Evolutionary conservation across 2,329 filamentous ascomycete genomes (phyloP).

Genomic region (Pseudogymnoascus sp.): DNA sequence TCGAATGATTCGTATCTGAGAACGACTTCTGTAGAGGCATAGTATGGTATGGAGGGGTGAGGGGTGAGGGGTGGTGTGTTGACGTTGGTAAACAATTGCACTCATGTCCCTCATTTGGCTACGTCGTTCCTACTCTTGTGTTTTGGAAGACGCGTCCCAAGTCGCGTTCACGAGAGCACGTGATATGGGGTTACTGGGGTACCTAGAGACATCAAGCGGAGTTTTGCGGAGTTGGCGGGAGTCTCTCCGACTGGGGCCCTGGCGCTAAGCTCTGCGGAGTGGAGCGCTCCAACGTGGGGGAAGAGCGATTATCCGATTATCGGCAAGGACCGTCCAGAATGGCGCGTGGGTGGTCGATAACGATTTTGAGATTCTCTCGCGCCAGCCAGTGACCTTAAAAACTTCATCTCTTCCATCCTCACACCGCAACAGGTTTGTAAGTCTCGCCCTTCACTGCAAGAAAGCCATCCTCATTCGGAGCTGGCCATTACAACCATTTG

Average conservation of each 20-base stretch:
- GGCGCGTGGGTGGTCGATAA: slow-evolving; percentile 1
- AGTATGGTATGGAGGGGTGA: not conserved
- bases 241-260: not conserved
- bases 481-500: not conserved
- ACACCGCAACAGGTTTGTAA: slow-evolving; percentile 4
- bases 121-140: not conserved
- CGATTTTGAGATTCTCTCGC: not conserved
- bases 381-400: not conserved
- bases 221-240: not conserved
- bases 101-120: not conserved
- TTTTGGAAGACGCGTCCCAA: slow-evolving; percentile 8
- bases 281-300: slow-evolving; percentile 1
- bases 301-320: slow-evolving; percentile 7
- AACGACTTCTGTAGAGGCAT: slow-evolving; percentile 31
- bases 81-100: not conserved
- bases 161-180: slow-evolving; percentile 8
- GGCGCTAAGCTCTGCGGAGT: not conserved
- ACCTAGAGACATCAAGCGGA: not conserved
- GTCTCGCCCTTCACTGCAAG: not conserved
- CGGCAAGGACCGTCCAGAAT: not conserved
- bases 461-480: not conserved
- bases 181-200: slow-evolving; percentile 2
- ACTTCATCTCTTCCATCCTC: not conserved
- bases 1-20: slow-evolving; percentile 28
- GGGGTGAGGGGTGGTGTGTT: not conserved